These are phyloP conservation scores for Pseudocercospora cruenta DNA, from an alignment of 2,329 filamentous ascomycete genomes.

Conservation along the genomic window DNA sequence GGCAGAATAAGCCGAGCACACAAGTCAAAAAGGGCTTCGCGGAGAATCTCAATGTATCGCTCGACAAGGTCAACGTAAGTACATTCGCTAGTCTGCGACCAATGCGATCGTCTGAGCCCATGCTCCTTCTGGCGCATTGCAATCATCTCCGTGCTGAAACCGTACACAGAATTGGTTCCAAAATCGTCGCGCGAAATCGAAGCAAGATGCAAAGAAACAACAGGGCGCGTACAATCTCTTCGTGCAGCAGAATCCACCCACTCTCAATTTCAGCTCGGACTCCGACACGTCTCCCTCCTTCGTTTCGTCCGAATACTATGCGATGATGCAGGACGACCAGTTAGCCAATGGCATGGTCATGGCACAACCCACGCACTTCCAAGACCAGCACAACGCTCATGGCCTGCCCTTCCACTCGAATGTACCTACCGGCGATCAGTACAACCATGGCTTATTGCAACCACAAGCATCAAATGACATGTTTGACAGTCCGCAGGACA, in stretches of 20 bases:
- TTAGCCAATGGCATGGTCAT: constrained; percentile 16
- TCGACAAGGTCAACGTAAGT: constrained; percentile 59
- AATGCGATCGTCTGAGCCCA: not conserved
- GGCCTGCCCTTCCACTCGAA: constrained; percentile 15
- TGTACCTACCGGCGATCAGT: constrained; percentile 13
- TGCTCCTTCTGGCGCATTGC: not conserved
- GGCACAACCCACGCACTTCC: constrained; percentile 15
- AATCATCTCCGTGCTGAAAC: constrained; percentile 37
- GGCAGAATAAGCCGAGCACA: constrained; percentile 55
- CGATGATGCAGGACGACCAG: constrained; percentile 36
- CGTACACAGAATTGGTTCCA: constrained; percentile 56
- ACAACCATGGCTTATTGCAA: constrained; percentile 11
- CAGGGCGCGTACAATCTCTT: constrained; percentile 35
- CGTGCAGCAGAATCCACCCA: constrained; percentile 23
- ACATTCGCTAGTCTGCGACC: not conserved
- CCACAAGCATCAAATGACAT: constrained; percentile 25
- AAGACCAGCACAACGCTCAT: constrained; percentile 14
- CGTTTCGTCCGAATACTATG: constrained; percentile 36
- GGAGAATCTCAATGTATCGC: constrained; percentile 50
- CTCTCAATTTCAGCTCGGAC: constrained; percentile 35
- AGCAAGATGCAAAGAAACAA: constrained; percentile 56
- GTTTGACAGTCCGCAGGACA: constrained; percentile 39
- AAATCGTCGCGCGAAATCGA: constrained; percentile 57
- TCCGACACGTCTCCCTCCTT: constrained; percentile 39
- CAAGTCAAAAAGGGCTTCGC: constrained; percentile 56